Conservation (phyloP, 306 rosid species). For the Hippophae gyantsensis region DNA sequence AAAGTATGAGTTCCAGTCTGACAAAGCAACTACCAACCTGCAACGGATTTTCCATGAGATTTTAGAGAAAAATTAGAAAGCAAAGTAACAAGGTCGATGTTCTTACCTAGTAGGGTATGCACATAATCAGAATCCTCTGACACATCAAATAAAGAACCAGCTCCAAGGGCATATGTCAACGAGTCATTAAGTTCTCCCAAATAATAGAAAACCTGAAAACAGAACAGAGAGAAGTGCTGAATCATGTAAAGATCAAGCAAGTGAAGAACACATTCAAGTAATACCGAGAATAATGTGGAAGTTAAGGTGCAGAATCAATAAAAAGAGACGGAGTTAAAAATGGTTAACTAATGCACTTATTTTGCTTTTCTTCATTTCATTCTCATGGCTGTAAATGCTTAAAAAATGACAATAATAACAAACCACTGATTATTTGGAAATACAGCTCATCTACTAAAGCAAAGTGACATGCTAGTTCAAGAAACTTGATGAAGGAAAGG, state of each 20-base stretch:
- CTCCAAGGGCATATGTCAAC: constrained; percentile 90
- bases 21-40: no score
- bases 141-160: constrained; percentile 81
- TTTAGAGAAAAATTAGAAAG: neutral
- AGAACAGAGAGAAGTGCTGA: neutral
- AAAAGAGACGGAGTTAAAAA: neutral
- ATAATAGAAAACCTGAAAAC: constrained; percentile 78
- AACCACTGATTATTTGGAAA: neutral
- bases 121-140: constrained; percentile 91
- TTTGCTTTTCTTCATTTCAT: neutral
- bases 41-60: no score
- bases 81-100: constrained; percentile 2
- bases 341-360: neutral
- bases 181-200: constrained; percentile 95
- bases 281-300: neutral
- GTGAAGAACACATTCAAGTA: neutral
- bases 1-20: no score
- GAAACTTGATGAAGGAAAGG: neutral
- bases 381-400: neutral
- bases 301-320: neutral
- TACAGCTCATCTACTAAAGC: neutral
- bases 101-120: constrained; percentile 89
- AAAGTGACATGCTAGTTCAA: constrained; percentile 8
- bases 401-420: neutral
- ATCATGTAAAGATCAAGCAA: neutral